Evolutionary conservation across 257 asterid genomes (phyloP).

Genomic region (Solanum chaucha): DNA sequence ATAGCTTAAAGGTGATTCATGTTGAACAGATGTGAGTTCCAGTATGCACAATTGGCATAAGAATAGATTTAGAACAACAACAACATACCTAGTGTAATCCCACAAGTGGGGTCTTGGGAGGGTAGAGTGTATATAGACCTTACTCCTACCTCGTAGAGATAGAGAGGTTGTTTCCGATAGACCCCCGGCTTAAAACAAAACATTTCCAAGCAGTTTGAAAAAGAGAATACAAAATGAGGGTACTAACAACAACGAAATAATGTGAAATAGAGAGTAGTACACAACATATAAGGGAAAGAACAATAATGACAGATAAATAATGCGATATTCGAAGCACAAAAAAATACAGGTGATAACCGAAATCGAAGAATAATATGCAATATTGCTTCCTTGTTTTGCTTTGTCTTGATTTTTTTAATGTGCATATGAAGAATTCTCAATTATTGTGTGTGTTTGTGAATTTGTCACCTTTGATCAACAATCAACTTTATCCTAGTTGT

Average conservation of each 20-base stretch:
- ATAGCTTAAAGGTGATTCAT: no score
- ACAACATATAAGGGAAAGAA: background rate
- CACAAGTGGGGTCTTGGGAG: no score
- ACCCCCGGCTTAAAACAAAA: no score
- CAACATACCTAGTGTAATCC: no score
- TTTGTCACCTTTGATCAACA: background rate
- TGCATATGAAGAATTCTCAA: background rate
- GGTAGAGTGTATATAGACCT: no score
- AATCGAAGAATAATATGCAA: background rate
- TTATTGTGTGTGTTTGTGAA: background rate
- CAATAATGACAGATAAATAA: background rate
- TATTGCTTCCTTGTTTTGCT: background rate
- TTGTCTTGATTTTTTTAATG: background rate
- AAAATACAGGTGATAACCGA: background rate
- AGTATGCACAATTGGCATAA: no score
- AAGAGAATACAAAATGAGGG: background rate
- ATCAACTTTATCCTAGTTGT: background rate
- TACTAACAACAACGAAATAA: background rate
- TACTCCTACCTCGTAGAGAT: no score
- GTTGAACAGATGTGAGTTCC: no score
- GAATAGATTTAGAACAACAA: no score
- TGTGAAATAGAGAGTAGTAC: background rate
- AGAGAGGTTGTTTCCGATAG: no score
- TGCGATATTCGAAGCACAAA: background rate
- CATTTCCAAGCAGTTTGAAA: background rate